These are phyloP conservation scores for Glycine soja DNA, from an alignment of 306 rosid genomes.

Conservation along the genomic window DNA sequence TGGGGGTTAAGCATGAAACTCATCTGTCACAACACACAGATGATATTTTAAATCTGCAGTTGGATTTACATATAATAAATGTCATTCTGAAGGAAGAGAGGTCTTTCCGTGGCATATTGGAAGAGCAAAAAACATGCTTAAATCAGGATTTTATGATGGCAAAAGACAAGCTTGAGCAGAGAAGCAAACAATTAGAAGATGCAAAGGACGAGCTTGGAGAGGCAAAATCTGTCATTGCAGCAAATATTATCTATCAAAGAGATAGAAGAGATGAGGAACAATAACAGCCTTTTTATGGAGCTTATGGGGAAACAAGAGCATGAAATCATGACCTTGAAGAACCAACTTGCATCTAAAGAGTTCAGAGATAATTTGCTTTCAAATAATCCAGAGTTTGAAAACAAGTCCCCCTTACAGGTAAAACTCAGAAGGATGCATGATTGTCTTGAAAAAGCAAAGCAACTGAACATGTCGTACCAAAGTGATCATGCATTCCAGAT, in stretches of 20 bases:
- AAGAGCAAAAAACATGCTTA: slow-evolving; percentile 62
- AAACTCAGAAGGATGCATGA: slow-evolving; percentile 83
- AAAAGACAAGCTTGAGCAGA: slow-evolving; percentile 53
- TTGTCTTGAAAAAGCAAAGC: slow-evolving; percentile 93
- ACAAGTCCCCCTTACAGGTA: slow-evolving; percentile 57
- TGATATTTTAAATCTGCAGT: slow-evolving; percentile 74
- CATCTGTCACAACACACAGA: slow-evolving; percentile 60
- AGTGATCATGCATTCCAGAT: slow-evolving; percentile 78
- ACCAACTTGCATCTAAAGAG: slow-evolving; percentile 59
- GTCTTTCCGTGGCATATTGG: slow-evolving; percentile 59
- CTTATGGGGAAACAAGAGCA: slow-evolving; percentile 66
- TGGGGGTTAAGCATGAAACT: slow-evolving; percentile 50
- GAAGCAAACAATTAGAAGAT: slow-evolving; percentile 61
- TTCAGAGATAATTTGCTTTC: slow-evolving; percentile 54
- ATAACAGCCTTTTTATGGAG: slow-evolving; percentile 54
- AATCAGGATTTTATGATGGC: slow-evolving; percentile 61
- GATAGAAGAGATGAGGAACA: slow-evolving; percentile 73
- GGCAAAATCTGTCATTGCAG: slow-evolving; percentile 77
- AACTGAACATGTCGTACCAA: slow-evolving; percentile 73
- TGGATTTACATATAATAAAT: slow-evolving; percentile 82
- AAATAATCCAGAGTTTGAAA: slow-evolving; percentile 49
- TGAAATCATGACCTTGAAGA: slow-evolving; percentile 71
- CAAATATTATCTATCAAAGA: slow-evolving; percentile 77
- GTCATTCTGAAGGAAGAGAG: slow-evolving; percentile 84
- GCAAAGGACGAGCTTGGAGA: slow-evolving; percentile 62